Base-by-base conservation (phyloP, 2,329 filamentous ascomycete species). In the Monosporascus ibericus region DNA sequence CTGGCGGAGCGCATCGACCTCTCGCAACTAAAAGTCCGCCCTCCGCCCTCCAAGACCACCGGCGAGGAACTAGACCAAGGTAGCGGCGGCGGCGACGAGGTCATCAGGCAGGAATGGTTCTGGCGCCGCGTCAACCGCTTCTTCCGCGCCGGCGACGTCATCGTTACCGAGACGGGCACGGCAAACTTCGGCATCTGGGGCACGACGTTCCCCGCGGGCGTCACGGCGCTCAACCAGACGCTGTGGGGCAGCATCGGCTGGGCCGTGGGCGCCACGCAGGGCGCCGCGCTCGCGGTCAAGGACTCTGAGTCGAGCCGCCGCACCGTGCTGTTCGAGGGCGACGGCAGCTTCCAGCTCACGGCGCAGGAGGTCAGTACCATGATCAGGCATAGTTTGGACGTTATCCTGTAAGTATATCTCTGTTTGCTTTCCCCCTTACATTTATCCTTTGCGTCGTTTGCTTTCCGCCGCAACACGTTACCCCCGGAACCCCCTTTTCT, bases 171-270 rank as follows among this genome's bases (percentile, higher is more conserved):
- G 68, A 95, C 90, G 2, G 91, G 90, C 39, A 96, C 91, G 0
- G 78, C 90, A 53, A 92, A 91, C 72, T 92, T 95, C 67, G 91
- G 91, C 52, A 88, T 94, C 62, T 90, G 88, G 82, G 88, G 92
- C 53, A 92, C 90, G 5, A 81, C 81, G 42, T 94, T 95, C 72
- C 90, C 90, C 0, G 67, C 75, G 3, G 78, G 80, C n/a, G 87
- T 92, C n/a, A 89, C 81, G 7, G 88, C 87, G 18, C 82, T 95
- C 63, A 90, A 82, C 49, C 90, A 94, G 65, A 86, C 89, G 2
- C 81, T 94, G 14, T 72, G 90, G 89, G 67, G 88, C 72, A 81
- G 78, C 58, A 83, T 84, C 53, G 80, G 80, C 22, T 84, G 79
- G 79, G 79, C 80, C 5, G 78, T 82, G 18, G 79, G 79, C 53